These are phyloP conservation scores for Globisporangium yorkense DNA, from an alignment of 352 stramenopile genomes.

Conservation along the genomic window DNA sequence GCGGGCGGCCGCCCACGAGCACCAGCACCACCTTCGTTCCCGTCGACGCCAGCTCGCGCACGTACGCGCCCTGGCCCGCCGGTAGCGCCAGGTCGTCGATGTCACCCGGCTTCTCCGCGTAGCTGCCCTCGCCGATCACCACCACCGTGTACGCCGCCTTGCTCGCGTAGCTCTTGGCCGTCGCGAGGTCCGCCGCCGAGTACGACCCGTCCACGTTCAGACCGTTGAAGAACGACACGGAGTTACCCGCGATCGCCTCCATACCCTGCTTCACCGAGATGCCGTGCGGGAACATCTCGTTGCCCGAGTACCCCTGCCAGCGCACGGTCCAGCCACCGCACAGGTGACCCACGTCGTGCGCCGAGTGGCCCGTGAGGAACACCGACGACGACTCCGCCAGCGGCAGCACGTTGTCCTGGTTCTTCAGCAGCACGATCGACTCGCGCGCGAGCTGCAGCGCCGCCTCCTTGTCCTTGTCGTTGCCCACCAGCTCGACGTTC, in stretches of 20 bases:
- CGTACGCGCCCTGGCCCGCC: conserved; percentile 60
- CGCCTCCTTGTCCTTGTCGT: conserved; percentile 37
- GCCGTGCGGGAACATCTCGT: conserved; percentile 51
- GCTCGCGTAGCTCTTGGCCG: conserved; percentile 38
- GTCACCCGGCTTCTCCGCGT: conserved; percentile 83
- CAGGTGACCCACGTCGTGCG: conserved; percentile 59
- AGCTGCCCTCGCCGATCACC: conserved; percentile 68
- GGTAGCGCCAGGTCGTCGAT: conserved; percentile 71
- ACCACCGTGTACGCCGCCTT: conserved; percentile 61
- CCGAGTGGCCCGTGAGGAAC: conserved; percentile 65
- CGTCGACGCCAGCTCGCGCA: conserved; percentile 50
- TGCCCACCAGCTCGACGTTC: conserved; percentile 38
- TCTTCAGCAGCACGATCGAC: conserved; percentile 82
- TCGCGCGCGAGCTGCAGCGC: conserved; percentile 74
- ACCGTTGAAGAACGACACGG: conserved; percentile 37
- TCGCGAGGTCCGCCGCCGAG: conserved; percentile 36
- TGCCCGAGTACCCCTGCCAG: conserved; percentile 81
- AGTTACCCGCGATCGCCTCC: conserved; percentile 27
- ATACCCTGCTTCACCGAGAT: conserved; percentile 54
- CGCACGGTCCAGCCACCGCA: conserved; percentile 80
- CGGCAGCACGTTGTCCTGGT: conserved; percentile 48
- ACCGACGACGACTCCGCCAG: conserved; percentile 24
- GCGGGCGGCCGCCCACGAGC: conserved; percentile 69
- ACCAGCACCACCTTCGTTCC: conserved; percentile 79
- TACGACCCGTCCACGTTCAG: conserved; percentile 50